Percentiles rank a stretch among this genome's conserved stretches.
phyloP scores from a whole-genome alignment of 192 early-diverging fungal species.

The Entrophospora sp. region DNA sequence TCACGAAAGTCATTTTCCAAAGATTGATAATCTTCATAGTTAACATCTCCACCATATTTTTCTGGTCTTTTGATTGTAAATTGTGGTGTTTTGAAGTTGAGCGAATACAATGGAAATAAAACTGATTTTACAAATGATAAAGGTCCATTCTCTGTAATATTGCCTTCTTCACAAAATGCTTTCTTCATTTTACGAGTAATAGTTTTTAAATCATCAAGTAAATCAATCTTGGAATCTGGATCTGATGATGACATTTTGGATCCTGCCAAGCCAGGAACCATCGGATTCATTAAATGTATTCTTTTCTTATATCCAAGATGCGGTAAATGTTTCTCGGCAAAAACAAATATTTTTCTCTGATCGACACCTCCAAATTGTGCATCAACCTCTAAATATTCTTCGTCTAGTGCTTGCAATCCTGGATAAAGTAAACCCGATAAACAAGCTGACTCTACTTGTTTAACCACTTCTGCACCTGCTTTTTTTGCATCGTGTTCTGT shows the following conservation, averaged over 20 bases:
- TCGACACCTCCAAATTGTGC: slow-evolving; percentile 96
- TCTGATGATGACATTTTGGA: slow-evolving; percentile 96
- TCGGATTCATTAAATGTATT: slow-evolving; percentile 94
- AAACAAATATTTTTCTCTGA: slow-evolving; percentile 98
- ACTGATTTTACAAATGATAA: slow-evolving; percentile 85
- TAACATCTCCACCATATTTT: slow-evolving; percentile 84
- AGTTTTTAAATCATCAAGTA: slow-evolving; percentile 74
- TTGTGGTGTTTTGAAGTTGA: slow-evolving; percentile 44
- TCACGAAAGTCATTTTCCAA: slow-evolving; percentile 82
- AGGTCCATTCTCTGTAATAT: slow-evolving; percentile 84
- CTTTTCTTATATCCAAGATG: slow-evolving; percentile 93
- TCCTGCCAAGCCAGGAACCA: slow-evolving; percentile 92
- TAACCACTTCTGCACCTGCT: slow-evolving; percentile 97
- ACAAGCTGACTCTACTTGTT: slow-evolving; percentile 81
- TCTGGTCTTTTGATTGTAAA: slow-evolving; percentile 72
- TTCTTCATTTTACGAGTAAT: slow-evolving; percentile 84
- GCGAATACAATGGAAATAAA: slow-evolving; percentile 78
- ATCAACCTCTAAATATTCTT: slow-evolving; percentile 92
- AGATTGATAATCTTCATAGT: slow-evolving; percentile 58
- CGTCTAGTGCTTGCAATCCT: slow-evolving; percentile 94
- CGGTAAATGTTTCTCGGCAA: slow-evolving; percentile 94
- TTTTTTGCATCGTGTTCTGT: slow-evolving; percentile 97
- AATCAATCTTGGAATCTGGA: slow-evolving; percentile 94
- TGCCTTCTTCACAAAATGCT: slow-evolving; percentile 97
- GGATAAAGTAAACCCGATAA: slow-evolving; percentile 97